Conservation (phyloP, 139 green algal species). For the Chlorella sp. region DNA sequence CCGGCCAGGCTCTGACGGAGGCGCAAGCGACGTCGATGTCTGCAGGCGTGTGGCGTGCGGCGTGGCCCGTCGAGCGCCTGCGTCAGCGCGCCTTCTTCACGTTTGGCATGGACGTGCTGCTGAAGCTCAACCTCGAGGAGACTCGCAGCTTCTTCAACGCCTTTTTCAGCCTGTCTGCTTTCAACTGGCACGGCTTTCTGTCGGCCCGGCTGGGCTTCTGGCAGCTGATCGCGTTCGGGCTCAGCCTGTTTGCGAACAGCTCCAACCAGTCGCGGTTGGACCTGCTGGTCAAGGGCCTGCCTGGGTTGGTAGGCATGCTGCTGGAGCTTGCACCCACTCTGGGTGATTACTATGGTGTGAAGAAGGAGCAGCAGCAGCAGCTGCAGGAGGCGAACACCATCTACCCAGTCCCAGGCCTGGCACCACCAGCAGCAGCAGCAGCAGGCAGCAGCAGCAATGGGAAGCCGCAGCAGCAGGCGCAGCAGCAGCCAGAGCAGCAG, state of each 20-base stretch:
- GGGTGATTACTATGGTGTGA: slow-evolving; percentile 38
- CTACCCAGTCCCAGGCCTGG: no score
- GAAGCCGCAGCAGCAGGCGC: no score
- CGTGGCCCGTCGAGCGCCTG: slow-evolving; percentile 86
- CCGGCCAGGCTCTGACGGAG: slow-evolving; percentile 28
- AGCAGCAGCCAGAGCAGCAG: no score
- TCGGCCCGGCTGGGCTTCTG: slow-evolving; percentile 73
- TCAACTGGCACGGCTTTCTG: slow-evolving; percentile 96
- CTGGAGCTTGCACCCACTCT: slow-evolving; percentile 36
- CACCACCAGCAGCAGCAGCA: no score
- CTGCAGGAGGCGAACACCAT: no score
- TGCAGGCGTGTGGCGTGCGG: slow-evolving; percentile 67
- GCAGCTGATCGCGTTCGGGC: slow-evolving; percentile 78
- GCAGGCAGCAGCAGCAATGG: no score
- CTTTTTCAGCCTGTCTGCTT: slow-evolving; percentile 89
- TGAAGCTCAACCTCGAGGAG: slow-evolving; percentile 72
- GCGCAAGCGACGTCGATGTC: slow-evolving; percentile 47
- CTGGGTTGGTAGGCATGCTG: slow-evolving; percentile 64
- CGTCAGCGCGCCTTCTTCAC: slow-evolving; percentile 90
- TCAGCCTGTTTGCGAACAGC: slow-evolving; percentile 74
- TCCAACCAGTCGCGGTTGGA: slow-evolving; percentile 58
- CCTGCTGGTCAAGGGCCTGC: slow-evolving; percentile 60
- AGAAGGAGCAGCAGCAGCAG: no score
- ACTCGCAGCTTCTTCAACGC: slow-evolving; percentile 92
- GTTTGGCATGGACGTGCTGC: slow-evolving; percentile 95